Base-by-base conservation (phyloP, 1,284 basidiomycete species). In the Polyporus tsugae region DNA sequence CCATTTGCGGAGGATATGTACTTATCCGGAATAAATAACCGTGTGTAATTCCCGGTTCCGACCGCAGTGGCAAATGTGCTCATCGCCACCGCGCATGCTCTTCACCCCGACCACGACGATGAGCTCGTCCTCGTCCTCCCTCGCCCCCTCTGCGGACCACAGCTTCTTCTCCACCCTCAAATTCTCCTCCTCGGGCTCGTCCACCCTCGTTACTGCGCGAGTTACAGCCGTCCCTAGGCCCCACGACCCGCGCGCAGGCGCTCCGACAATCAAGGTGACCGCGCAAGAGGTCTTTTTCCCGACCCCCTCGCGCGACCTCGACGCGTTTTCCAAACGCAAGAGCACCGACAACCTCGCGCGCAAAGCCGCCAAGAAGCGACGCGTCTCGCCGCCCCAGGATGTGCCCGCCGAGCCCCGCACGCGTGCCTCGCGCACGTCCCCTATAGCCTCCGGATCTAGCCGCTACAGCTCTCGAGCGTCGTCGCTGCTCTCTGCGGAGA, bases 91-190 rank as follows among this genome's bases (percentile, higher is more conserved):
- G 62, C 41, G 25, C 68, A 39, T 63, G 55, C 53, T 55, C 58
- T 67, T 63, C 44, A 53, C 65, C 53, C 58, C 67, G 65, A 65
- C 69, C 71, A 67, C 67, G 64, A 69, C 70, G 61, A 73, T 71
- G 66, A 66, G 64, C 65, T 66, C 73, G 66, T 73, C 71, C 71
- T 68, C 71, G 62, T 65, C 70, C 42, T 62, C 71, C 52, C 46
- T 70, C 70, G 70, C 70, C 41, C 44, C 73, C 61, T 61, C 73
- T 60, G 60, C 65, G 39, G 71, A 72, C 71, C 70, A 71, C 61
- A 69, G 69, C 33, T 79, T 78, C 73, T 80, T 80, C 73, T 76
- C 79, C 33, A 77, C 76, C 52, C 65, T 76, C 11, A 74, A 73
- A 60, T 64, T 71, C 41, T 59, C 74, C 25, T 67, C 71, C 49